These are phyloP conservation scores for Spiromastix sp. DNA, from an alignment of 2,329 filamentous ascomycete genomes.

Conservation along the genomic window DNA sequence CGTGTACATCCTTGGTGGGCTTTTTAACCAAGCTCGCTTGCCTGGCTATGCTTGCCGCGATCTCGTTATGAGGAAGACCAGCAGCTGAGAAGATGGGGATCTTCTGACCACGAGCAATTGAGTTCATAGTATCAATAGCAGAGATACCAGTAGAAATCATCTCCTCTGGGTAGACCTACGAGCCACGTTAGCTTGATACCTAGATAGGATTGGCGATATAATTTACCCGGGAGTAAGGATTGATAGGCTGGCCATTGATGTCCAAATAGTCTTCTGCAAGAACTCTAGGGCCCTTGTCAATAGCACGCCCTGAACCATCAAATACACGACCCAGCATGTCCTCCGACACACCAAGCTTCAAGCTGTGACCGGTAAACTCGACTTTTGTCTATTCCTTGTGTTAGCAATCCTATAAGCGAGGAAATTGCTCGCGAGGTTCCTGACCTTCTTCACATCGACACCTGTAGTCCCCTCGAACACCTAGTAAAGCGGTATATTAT, in stretches of 20 bases:
- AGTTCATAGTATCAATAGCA: constrained; percentile 97
- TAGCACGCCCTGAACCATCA: constrained; percentile 92
- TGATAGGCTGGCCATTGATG: constrained; percentile 98
- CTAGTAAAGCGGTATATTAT: constrained; percentile 43
- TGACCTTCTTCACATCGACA: constrained; percentile 96
- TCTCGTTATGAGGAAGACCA: constrained; percentile 98
- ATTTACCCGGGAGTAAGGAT: constrained; percentile 84
- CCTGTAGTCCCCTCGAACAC: constrained; percentile 96
- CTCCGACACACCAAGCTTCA: constrained; percentile 98
- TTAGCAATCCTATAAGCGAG: neutral
- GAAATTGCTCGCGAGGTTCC: constrained; percentile 8
- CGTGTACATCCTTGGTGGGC: constrained; percentile 91
- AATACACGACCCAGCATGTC: constrained; percentile 99
- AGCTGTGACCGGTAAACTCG: constrained; percentile 90
- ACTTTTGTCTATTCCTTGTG: constrained; percentile 64
- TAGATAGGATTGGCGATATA: constrained; percentile 2
- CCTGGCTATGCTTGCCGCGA: constrained; percentile 96
- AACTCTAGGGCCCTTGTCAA: constrained; percentile 98
- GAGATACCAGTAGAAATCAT: constrained; percentile 99
- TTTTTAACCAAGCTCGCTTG: constrained; percentile 87
- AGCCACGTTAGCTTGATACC: constrained; percentile 9
- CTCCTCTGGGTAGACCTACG: constrained; percentile 91
- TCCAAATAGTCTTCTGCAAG: constrained; percentile 96
- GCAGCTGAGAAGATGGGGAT: constrained; percentile 98
- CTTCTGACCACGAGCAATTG: constrained; percentile 96